Evolutionary conservation across 1,139 yeast species (phyloP).

Genomic region (Hansenula lynferdii): DNA sequence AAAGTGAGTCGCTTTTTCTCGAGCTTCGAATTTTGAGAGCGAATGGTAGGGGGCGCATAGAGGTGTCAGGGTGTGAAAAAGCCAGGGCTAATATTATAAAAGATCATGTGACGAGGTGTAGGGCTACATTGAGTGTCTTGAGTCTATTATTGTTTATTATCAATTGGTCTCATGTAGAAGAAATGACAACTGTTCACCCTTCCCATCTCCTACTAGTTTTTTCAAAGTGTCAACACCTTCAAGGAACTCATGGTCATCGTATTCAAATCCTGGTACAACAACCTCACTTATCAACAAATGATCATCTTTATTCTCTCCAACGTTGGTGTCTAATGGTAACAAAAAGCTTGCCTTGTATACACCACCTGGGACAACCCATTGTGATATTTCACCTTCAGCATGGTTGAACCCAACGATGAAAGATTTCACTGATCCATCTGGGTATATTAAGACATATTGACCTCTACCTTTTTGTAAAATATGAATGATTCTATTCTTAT

Average conservation of each 20-base stretch:
- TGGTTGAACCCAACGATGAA: conserved; percentile 44
- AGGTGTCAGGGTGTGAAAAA: neutral
- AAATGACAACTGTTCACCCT: conserved; percentile 29
- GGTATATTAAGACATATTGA: conserved; percentile 42
- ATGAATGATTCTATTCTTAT: conserved; percentile 43
- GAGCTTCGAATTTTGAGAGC: too few species aligned
- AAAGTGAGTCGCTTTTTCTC: too few species aligned
- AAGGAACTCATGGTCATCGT: conserved; percentile 41
- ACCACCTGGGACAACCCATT: conserved; percentile 54
- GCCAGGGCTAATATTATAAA: too few species aligned
- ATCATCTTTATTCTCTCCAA: conserved; percentile 29
- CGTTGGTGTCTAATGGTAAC: conserved; percentile 23
- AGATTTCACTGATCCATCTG: conserved; percentile 38
- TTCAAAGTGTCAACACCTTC: conserved; percentile 26
- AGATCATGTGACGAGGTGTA: conserved; percentile 1
- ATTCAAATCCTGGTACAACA: conserved; percentile 51
- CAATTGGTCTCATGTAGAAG: conserved; percentile 10
- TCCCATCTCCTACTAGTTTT: conserved; percentile 31
- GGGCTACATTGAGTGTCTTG: conserved; percentile 2
- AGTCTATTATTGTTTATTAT: neutral
- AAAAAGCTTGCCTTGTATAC: conserved; percentile 46
- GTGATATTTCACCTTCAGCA: conserved; percentile 38
- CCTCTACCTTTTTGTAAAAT: conserved; percentile 46
- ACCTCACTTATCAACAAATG: conserved; percentile 45
- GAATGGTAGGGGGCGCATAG: too few species aligned